Percentiles rank a stretch among this genome's conserved stretches.
Conservation (phyloP, 805 yeast genomes). For the Candida insectorum region DNA sequence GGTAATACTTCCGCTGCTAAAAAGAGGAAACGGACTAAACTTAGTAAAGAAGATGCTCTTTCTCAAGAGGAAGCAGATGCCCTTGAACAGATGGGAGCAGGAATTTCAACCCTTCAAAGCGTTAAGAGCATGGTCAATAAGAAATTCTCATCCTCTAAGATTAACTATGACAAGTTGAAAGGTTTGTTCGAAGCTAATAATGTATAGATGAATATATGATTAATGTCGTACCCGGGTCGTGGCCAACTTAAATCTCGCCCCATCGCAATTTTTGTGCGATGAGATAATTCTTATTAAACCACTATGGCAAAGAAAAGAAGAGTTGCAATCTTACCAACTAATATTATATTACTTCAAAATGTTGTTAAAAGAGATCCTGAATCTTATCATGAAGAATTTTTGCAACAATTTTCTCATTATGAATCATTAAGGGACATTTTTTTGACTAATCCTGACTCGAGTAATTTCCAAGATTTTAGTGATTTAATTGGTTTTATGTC, state of each 20-base stretch:
- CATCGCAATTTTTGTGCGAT: constrained; percentile 5
- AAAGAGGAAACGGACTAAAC: constrained; percentile 39
- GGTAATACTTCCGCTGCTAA: constrained; percentile 55
- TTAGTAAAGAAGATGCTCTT: background rate
- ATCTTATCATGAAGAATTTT: constrained; percentile 90
- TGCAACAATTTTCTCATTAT: constrained; percentile 90
- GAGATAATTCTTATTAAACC: constrained; percentile 2
- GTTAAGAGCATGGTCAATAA: constrained; percentile 74
- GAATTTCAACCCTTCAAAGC: constrained; percentile 68
- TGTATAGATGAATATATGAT: background rate
- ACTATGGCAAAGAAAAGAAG: constrained; percentile 82
- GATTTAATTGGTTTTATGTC: constrained; percentile 88
- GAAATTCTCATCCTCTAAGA: constrained; percentile 79
- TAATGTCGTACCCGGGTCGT: background rate
- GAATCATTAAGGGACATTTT: constrained; percentile 87
- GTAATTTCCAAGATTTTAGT: constrained; percentile 60
- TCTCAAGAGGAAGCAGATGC: constrained; percentile 18
- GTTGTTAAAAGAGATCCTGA: constrained; percentile 91
- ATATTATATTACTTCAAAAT: constrained; percentile 87
- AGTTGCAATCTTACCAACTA: constrained; percentile 90
- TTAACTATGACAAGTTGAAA: constrained; percentile 68
- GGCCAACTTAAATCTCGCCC: background rate
- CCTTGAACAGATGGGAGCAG: constrained; percentile 36
- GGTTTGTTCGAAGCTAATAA: too few species aligned
- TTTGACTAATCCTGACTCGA: constrained; percentile 56